Conservation (phyloP, 2,329 filamentous ascomycete species). For the Immersiporthe knoxdaviesiana region DNA sequence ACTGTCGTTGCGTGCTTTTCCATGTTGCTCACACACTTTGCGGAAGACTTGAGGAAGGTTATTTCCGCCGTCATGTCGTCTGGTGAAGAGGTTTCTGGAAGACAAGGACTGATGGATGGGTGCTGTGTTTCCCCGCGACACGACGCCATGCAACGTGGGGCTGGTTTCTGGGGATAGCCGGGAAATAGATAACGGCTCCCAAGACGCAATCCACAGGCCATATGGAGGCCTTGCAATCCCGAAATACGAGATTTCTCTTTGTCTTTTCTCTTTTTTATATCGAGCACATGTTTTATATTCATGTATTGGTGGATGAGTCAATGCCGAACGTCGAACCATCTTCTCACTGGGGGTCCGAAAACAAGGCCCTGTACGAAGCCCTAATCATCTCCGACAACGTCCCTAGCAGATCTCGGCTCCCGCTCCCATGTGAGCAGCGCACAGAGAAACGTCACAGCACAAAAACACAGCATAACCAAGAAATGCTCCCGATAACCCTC, state of each 20-base stretch:
- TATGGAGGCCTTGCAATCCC: too few relatives aligned
- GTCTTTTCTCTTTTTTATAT: too few relatives aligned
- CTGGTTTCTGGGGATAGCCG: neutral
- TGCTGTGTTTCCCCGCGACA: neutral
- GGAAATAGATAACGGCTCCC: neutral
- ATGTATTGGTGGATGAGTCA: too few relatives aligned
- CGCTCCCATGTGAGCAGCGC: conserved; percentile 32
- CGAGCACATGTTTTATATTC: too few relatives aligned
- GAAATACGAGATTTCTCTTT: too few relatives aligned
- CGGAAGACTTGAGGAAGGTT: neutral
- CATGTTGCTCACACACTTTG: conserved; percentile 6
- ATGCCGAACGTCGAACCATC: too few relatives aligned
- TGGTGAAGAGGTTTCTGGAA: neutral
- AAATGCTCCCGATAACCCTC: conserved; percentile 32
- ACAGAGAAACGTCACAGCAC: conserved; percentile 31
- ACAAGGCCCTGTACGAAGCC: too few relatives aligned
- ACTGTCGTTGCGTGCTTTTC: conserved; percentile 16
- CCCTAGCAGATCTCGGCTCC: conserved; percentile 29
- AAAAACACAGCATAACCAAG: conserved; percentile 36
- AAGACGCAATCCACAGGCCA: neutral
- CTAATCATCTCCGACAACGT: neutral
- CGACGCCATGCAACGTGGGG: neutral
- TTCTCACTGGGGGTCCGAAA: too few relatives aligned
- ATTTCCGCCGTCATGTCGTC: neutral
- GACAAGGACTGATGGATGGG: neutral